These are phyloP conservation scores for Tulasnella sp. DNA, from an alignment of 768 basidiomycete genomes.

Conservation along the genomic window DNA sequence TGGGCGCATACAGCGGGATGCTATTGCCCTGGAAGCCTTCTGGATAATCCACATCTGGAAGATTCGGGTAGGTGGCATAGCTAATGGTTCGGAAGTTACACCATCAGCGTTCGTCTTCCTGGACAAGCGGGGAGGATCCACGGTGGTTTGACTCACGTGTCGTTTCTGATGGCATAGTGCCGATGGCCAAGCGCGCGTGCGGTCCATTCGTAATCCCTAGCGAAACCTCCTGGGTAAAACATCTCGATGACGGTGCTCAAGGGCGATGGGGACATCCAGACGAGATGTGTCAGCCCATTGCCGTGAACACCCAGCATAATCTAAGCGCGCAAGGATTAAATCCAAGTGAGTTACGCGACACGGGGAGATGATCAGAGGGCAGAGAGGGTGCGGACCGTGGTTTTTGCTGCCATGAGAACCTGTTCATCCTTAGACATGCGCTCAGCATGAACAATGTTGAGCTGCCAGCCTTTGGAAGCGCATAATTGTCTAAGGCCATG, in stretches of 20 bases:
- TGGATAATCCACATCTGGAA: constrained; percentile 55
- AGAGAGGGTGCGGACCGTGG: constrained; percentile 25
- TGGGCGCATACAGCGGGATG: constrained; percentile 63
- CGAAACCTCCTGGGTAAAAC: constrained; percentile 31
- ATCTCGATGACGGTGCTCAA: constrained; percentile 32
- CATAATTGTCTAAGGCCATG: neutral
- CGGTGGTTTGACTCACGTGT: constrained; percentile 20
- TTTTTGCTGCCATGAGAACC: constrained; percentile 29
- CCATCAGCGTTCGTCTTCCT: constrained; percentile 1
- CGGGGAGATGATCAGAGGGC: no score
- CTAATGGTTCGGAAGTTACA: constrained; percentile 15
- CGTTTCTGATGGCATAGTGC: constrained; percentile 31
- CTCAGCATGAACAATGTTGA: constrained; percentile 31
- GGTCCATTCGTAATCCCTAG: constrained; percentile 28
- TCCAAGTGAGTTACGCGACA: neutral
- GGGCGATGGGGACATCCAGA: constrained; percentile 33
- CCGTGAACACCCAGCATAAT: constrained; percentile 33
- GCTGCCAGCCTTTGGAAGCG: constrained; percentile 22
- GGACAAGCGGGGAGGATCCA: no score
- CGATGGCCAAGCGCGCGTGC: constrained; percentile 26
- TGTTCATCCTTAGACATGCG: constrained; percentile 31
- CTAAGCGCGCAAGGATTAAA: constrained; percentile 17
- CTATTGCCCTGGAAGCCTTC: constrained; percentile 73
- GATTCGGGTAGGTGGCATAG: constrained; percentile 37
- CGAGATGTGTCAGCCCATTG: constrained; percentile 31